These are phyloP conservation scores for Schizonepeta tenuifolia DNA, from an alignment of 257 asterid species.

Conservation along the genomic window DNA sequence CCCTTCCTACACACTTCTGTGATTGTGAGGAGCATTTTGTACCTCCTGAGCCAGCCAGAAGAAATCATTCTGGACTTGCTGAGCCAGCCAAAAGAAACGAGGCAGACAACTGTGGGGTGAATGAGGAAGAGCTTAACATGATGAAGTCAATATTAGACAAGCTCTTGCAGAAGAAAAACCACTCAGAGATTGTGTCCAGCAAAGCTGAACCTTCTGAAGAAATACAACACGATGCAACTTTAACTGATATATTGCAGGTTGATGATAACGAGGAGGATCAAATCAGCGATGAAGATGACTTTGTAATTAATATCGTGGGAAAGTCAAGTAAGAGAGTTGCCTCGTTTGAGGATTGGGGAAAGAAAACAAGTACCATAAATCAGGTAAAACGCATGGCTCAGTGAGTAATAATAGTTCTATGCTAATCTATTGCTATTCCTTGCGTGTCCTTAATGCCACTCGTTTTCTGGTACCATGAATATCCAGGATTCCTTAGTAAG, in stretches of 20 bases:
- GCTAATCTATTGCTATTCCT: constrained; percentile 3
- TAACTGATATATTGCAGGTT: constrained; percentile 41
- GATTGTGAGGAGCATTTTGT: constrained; percentile 87
- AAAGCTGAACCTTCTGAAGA: constrained; percentile 35
- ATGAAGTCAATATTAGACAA: constrained; percentile 71
- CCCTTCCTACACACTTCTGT: constrained; percentile 74
- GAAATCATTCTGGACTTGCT: constrained; percentile 53
- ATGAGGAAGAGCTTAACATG: constrained; percentile 74
- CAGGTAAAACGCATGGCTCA: constrained; percentile 46
- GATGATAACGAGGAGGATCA: constrained; percentile 47
- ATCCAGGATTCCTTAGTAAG: constrained; percentile 42
- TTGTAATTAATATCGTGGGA: constrained; percentile 65
- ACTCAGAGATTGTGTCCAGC: constrained; percentile 34
- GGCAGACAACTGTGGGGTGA: constrained; percentile 53
- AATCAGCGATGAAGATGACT: constrained; percentile 69
- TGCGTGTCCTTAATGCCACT: neutral
- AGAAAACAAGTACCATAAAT: constrained; percentile 35
- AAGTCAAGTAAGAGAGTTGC: constrained; percentile 39
- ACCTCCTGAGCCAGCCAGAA: constrained; percentile 40
- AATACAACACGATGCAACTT: constrained; percentile 27
- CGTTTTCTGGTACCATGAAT: constrained; percentile 14
- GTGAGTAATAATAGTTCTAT: neutral
- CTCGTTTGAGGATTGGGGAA: constrained; percentile 42
- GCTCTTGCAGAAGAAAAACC: constrained; percentile 56
- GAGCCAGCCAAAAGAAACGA: constrained; percentile 39